Base-by-base conservation (phyloP, 148 eudicot genomes). In the Vaccinium corymbosum region DNA sequence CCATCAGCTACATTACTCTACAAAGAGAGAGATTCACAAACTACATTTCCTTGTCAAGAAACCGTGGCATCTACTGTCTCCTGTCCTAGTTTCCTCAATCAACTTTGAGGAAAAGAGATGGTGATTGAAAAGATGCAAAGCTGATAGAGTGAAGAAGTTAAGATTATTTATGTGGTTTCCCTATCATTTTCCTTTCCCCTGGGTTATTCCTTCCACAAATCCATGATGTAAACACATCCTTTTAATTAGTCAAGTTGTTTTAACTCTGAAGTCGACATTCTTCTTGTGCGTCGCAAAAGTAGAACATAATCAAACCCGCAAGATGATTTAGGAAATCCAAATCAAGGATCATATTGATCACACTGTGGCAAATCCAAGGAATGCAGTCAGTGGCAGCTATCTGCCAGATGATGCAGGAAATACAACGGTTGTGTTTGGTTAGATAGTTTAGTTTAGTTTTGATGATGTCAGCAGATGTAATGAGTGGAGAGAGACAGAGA, bases 321-420 rank as follows among this genome's bases (percentile, higher is more conserved):
- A 13, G 62, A 13, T 29, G 46, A n/a, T 70, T 27, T 29, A 38
- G 75, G 11, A 5, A 71, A 32, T 71, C 17, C 17, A 71, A 71
- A 71, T 27, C 75, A 71, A 64, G 75, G 46, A 29, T 71, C 75
- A 71, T 71, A 12, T 71, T 27, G 75, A 68, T 22, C 75, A 20
- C 68, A 62, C 29, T 14, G 8, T 29, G 9, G 42, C 74, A 27
- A 70, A 70, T 70, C 42, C 29, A 64, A n/a, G 29, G 71, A 13
- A 64, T 25, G 20, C 71, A 1, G 29, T 64, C 27, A 19, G 32
- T 64, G 71, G 27, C 68, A 61, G 42, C 22, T 19, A 17, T 20
- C 68, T 8, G 22, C 25, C 68, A 62, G n/a, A 62, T 61, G 68
- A 19, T 62, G 68, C 46, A n/a, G 27, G 68, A 20, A 62, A 62